Evolutionary conservation across 192 early-diverging fungal species (phyloP).

Genomic region (Umbelopsis sp.): DNA sequence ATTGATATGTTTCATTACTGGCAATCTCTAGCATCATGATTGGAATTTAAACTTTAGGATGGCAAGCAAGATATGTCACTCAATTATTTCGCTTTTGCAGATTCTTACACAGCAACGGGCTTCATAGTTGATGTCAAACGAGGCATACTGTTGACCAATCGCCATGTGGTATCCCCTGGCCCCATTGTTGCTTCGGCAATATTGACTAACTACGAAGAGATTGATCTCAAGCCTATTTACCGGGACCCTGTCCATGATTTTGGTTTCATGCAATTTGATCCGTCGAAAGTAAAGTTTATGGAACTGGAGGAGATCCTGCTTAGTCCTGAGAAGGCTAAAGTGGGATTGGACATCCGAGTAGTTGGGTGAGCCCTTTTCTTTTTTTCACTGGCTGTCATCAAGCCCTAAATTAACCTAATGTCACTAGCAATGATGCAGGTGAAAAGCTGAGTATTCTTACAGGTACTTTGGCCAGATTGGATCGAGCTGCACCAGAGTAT

Average conservation of each 20-base stretch:
- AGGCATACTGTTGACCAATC: slow-evolving; percentile 77
- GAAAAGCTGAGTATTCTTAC: slow-evolving; percentile 78
- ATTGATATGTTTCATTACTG: neutral
- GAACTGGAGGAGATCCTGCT: slow-evolving; percentile 65
- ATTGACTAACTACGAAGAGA: slow-evolving; percentile 76
- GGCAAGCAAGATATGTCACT: slow-evolving; percentile 23
- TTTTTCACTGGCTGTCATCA: neutral
- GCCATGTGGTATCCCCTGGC: slow-evolving; percentile 74
- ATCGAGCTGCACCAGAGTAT: slow-evolving; percentile 71
- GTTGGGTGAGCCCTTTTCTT: slow-evolving; percentile 51
- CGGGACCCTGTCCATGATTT: slow-evolving; percentile 86
- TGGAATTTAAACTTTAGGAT: neutral
- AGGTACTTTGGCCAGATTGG: slow-evolving; percentile 72
- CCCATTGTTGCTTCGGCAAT: slow-evolving; percentile 72
- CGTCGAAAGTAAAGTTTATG: slow-evolving; percentile 64
- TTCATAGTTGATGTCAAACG: slow-evolving; percentile 77
- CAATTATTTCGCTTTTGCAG: neutral
- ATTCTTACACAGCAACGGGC: slow-evolving; percentile 63
- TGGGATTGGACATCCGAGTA: slow-evolving; percentile 76
- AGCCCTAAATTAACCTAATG: neutral
- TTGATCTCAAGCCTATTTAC: slow-evolving; percentile 71
- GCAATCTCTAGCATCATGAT: neutral
- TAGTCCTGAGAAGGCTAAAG: slow-evolving; percentile 63
- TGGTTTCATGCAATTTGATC: slow-evolving; percentile 78
- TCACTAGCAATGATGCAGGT: slow-evolving; percentile 64